Base-by-base conservation (phyloP, 2,329 filamentous ascomycete genomes). In the Claviceps maximensis region DNA sequence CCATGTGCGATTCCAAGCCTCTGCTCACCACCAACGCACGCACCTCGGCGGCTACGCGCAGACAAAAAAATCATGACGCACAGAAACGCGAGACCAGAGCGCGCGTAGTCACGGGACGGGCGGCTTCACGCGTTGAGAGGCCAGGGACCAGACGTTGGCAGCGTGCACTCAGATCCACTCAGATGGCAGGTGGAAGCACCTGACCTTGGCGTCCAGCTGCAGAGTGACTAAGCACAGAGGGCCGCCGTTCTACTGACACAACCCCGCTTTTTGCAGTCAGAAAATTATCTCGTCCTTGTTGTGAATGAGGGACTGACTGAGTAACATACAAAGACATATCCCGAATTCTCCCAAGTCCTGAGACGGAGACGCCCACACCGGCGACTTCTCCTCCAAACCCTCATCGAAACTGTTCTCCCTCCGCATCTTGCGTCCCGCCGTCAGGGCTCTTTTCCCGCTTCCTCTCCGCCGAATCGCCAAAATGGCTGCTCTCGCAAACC, bases 401-500 rank as follows among this genome's bases (percentile, higher is more conserved):
- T 53, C 53, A 52, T 58, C 66, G 12, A 75, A 71, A 58, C 70
- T 77, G 72, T 72, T 74, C 58, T 66, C 69, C 62, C 69, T 78
- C 53, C 70, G 62, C 31, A 53, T 52, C 61, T 19, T 62, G 62
- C 62, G 67, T 63, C 63, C 66, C 59, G 53, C 58, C 62, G 55
- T 59, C 51, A 57, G 58, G 61, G 63, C 58, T 64, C 67, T 57
- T 63, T 73, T 60, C 67, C 73, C 58, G 74, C 47, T 58, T 47
- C 48, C 54, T 33, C 48, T 62, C 48, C 56, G 53, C 56, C 58
- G 54, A 50, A 56, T 60, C 58, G 55, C 76, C 67, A 80, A 76
- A 65, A 86, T 91, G 78, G 74, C 79, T 63, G 74, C 79, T 63
- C 82, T 89, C 72, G 74, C 79, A 58, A 71, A 78, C 58, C 78